Evolutionary conservation across 1,139 yeast species (phyloP).

Genomic region (Geotrichum macrosporum): DNA sequence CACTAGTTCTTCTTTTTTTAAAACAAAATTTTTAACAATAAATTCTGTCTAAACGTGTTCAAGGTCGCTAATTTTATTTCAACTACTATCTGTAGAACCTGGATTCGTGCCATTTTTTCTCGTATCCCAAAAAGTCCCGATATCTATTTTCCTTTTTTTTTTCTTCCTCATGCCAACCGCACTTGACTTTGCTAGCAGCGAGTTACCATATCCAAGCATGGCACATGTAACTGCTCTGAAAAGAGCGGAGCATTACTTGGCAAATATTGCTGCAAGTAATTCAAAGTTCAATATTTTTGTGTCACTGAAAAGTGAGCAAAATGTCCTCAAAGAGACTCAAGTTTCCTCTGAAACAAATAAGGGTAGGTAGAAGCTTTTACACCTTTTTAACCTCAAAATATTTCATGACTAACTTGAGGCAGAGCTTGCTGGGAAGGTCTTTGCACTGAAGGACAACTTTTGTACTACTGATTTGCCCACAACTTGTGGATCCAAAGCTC

Average conservation of each 20-base stretch:
- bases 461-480: constrained; percentile 61
- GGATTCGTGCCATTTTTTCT: background rate
- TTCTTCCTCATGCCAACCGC: background rate
- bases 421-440: constrained; percentile 31
- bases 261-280: constrained; percentile 33
- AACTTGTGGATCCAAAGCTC: constrained; percentile 68
- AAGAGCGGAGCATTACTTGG: constrained; percentile 29
- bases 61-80: no score
- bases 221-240: constrained; percentile 10
- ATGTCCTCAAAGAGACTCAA: constrained; percentile 15
- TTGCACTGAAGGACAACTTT: constrained; percentile 74
- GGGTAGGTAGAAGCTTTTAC: no score
- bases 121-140: background rate
- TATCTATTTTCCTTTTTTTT: background rate
- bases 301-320: constrained; percentile 24
- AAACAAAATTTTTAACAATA: no score
- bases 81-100: background rate
- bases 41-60: no score
- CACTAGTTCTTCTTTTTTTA: no score
- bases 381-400: no score
- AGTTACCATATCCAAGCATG: constrained; percentile 1
- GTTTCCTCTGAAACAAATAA: constrained; percentile 10
- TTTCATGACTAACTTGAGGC: constrained; percentile 2
- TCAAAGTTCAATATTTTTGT: constrained; percentile 36
- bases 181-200: background rate